A percentile compares a stretch with the other conserved stretches of the same genome.
Conservation (phyloP, 2,329 filamentous ascomycete species). For the Microsporum audouinii region DNA sequence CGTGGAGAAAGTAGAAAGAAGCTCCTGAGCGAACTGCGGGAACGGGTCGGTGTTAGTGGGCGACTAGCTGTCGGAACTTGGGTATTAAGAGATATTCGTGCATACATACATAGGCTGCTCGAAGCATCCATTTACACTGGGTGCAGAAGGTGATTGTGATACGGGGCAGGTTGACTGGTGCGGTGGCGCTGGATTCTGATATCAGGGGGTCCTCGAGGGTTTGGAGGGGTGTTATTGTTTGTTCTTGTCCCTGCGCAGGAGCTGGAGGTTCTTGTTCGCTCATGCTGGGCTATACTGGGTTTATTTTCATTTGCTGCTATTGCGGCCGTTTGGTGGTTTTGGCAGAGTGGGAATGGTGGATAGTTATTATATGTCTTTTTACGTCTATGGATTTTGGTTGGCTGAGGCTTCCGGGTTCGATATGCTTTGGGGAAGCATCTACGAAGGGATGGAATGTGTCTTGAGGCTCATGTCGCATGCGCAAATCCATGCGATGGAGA, state of each 20-base stretch:
- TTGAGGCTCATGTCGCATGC: not conserved
- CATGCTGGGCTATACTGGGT: not conserved
- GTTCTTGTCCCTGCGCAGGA: no score
- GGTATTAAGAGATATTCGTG: no score
- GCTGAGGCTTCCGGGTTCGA: not conserved
- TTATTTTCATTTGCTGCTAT: not conserved
- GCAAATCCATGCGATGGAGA: no score
- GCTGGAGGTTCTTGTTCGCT: not conserved
- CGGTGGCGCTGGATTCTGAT: not conserved
- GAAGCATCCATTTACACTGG: slow-evolving; percentile 84
- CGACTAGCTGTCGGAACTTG: not conserved
- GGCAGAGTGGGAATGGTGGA: not conserved
- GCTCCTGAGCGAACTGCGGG: slow-evolving; percentile 75
- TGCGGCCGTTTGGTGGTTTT: not conserved
- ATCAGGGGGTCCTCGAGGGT: not conserved
- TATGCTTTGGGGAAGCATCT: not conserved
- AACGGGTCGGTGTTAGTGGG: no score
- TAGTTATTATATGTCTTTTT: no score
- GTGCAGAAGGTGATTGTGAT: slow-evolving; percentile 88
- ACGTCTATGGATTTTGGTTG: no score
- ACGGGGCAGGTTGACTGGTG: slow-evolving; percentile 47
- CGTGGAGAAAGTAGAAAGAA: slow-evolving; percentile 82
- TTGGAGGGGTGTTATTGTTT: not conserved
- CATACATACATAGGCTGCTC: slow-evolving; percentile 73
- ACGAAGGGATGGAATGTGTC: not conserved